Percentiles rank a stretch among this genome's conserved stretches.
Conservation (phyloP, 2,329 filamentous ascomycete genomes). For the Karstenula rhodostoma region DNA sequence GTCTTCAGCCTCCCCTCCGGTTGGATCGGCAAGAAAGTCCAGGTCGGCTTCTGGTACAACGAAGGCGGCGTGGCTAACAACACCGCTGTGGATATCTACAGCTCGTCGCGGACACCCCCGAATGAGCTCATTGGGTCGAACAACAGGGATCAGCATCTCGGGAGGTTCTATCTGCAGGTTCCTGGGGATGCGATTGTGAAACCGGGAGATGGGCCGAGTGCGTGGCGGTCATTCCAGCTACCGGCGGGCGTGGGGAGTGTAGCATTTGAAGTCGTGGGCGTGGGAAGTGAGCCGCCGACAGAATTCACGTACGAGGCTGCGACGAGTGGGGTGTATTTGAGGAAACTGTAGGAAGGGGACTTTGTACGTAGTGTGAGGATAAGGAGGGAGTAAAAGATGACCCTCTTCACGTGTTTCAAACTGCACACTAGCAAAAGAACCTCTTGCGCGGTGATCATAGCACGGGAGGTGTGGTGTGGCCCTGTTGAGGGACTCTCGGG, state of each 20-base stretch:
- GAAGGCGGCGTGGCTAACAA: background rate
- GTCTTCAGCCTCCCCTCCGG: background rate
- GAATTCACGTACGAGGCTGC: background rate
- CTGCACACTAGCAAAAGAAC: no score
- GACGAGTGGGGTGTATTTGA: constrained; percentile 3
- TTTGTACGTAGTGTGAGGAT: no score
- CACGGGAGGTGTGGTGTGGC: no score
- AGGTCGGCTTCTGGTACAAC: constrained; percentile 6
- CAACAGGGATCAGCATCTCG: constrained; percentile 6
- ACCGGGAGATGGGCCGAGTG: background rate
- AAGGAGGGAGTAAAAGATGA: no score
- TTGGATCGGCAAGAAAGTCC: constrained; percentile 3
- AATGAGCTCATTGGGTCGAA: constrained; percentile 3
- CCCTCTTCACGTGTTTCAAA: no score
- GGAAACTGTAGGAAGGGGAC: no score
- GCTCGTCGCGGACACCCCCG: background rate
- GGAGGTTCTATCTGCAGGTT: background rate
- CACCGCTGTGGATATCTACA: constrained; percentile 1
- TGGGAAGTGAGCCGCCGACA: background rate
- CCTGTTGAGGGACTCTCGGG: no score
- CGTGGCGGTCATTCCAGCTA: constrained; percentile 1
- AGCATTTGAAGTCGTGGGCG: constrained; percentile 3
- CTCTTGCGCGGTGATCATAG: no score
- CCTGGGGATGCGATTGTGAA: background rate
- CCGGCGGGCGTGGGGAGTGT: constrained; percentile 1